Conservation (phyloP, 2,329 filamentous ascomycete genomes). For the Ophiostoma pallidulum region DNA sequence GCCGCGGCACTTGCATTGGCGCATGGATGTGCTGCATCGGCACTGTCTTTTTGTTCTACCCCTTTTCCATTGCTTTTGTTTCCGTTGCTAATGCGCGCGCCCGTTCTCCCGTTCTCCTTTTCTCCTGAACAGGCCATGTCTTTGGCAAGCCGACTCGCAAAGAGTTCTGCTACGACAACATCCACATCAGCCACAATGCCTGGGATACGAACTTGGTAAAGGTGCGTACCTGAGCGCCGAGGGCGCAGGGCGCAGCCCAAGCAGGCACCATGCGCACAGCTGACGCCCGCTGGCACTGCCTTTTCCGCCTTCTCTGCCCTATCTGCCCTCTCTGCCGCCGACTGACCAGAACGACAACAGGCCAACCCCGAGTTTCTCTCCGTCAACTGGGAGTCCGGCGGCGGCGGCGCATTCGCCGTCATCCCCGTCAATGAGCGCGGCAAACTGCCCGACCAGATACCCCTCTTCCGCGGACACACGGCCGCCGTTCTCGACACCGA, state of each 20-base stretch:
- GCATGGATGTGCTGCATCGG: too few relatives aligned
- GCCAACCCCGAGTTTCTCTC: constrained; percentile 92
- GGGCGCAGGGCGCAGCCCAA: too few relatives aligned
- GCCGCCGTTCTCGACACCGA: constrained; percentile 94
- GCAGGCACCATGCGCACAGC: too few relatives aligned
- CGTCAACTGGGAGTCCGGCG: constrained; percentile 96
- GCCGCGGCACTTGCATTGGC: too few relatives aligned
- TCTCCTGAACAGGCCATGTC: constrained; percentile 65
- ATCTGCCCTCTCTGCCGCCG: neutral
- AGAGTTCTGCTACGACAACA: constrained; percentile 97
- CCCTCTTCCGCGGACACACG: constrained; percentile 92
- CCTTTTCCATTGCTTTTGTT: neutral
- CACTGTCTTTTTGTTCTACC: constrained; percentile 3
- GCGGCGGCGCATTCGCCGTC: constrained; percentile 93
- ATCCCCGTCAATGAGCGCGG: constrained; percentile 84
- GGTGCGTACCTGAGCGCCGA: constrained; percentile 54
- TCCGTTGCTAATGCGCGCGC: too few relatives aligned
- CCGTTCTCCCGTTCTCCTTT: neutral
- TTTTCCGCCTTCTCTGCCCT: too few relatives aligned
- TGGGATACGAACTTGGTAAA: constrained; percentile 99
- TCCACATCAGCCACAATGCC: constrained; percentile 94
- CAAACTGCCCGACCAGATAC: constrained; percentile 84
- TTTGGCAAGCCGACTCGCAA: constrained; percentile 93
- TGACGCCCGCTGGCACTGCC: too few relatives aligned
- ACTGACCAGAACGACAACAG: constrained; percentile 45